Evolutionary conservation across 129 eudicot species (phyloP).

Genomic region (Escallonia rubra): DNA sequence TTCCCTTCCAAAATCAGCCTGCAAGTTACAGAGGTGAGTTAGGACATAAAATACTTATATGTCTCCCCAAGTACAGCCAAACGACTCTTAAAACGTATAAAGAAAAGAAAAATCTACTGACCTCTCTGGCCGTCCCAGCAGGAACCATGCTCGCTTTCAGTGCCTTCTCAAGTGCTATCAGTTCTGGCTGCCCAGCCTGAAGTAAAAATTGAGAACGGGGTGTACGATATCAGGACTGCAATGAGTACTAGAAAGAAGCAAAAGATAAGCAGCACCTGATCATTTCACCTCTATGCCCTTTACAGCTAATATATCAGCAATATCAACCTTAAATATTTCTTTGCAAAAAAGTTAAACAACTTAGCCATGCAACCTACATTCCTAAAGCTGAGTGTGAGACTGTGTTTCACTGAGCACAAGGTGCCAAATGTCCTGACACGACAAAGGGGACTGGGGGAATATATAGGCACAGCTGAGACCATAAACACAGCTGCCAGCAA

Average conservation of each 20-base stretch:
- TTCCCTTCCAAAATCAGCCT: conserved; percentile 93
- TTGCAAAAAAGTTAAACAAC: too few species aligned
- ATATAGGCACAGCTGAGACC: too few species aligned
- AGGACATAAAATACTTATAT: conserved; percentile 4
- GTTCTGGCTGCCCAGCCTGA: conserved; percentile 86
- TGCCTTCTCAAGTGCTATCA: conserved; percentile 74
- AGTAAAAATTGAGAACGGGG: conserved; percentile 1
- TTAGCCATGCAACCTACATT: too few species aligned
- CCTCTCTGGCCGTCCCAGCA: conserved; percentile 92
- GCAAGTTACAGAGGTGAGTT: conserved; percentile 8
- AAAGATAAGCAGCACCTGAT: background rate
- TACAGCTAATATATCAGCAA: background rate
- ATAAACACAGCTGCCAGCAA: too few species aligned
- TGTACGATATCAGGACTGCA: background rate
- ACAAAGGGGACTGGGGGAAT: too few species aligned
- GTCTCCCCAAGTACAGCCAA: conserved; percentile 2
- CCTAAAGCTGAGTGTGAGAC: too few species aligned
- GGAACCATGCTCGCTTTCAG: conserved; percentile 62
- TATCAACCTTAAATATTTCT: background rate
- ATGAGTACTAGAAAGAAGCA: background rate
- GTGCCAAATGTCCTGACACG: too few species aligned
- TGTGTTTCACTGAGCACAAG: too few species aligned
- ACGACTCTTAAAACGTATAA: background rate
- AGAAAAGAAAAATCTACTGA: conserved; percentile 11
- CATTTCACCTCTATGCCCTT: background rate